Base-by-base conservation (phyloP, 1,284 basidiomycete genomes). In the Singerocomus inundabilis region DNA sequence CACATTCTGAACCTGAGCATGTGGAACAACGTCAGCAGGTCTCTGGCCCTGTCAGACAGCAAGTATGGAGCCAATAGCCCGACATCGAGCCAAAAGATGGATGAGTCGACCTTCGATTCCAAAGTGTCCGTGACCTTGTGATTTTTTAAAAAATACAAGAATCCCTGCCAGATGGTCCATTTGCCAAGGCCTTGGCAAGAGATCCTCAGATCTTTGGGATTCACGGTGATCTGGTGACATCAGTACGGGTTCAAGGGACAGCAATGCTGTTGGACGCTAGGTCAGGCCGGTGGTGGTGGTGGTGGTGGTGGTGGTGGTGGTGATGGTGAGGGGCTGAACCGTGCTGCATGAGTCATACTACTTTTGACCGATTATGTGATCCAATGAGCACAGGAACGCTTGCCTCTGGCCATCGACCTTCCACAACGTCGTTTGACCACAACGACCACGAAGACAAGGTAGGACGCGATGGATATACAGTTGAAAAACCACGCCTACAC, bases 401-500 rank as follows among this genome's bases (percentile, higher is more conserved):
- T 21, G 21, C 21, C 21, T 21, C 21, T 21, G 21, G 21, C 21
- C 4, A 21, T 4, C 21, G 21, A 21, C 21, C 15, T 33, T 31
- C 16, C 10, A 18, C 44, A 15, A 29, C 39, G 33, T 44, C n/a
- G 35, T 16, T 21, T 37, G 11, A 40, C 56, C n/a, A 31, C 38
- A 6, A 38, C 32, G 24, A 36, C 44, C 6, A 32, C 53, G 15
- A 34, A 30, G 34, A 36, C 38, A 45, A 40, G 43, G 8, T 18
- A 32, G 31, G 35, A 29, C 49, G 25, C 15, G 46, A 63, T 63
- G 61, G 60, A 66, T 13, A 21, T 15, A 7, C 60, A 54, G 31
- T 16, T 41, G 25, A 52, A 45, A 35, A 56, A 60, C 16, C 74
- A 77, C 34, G 67, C 80, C 3, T 84, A 79, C 59, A 85, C 87